phyloP scores from a whole-genome alignment of 345 rosid genomes.

The Boechera stricta region DNA sequence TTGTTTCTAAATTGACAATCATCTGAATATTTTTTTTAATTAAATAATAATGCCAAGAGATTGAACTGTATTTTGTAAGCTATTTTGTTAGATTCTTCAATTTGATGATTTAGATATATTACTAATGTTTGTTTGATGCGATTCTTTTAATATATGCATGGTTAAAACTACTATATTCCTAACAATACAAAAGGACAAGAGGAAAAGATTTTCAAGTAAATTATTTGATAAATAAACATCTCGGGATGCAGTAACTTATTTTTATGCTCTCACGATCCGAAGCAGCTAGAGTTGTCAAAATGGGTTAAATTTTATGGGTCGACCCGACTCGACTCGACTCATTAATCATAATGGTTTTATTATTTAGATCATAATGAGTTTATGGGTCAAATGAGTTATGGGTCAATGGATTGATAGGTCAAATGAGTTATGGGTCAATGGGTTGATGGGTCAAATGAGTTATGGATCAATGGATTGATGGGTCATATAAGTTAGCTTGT shows the following conservation, averaged over 20 bases:
- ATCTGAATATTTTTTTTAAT: neutral
- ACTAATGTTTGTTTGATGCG: constrained; percentile 6
- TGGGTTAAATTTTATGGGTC: too few relatives aligned
- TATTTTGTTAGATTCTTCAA: constrained; percentile 35
- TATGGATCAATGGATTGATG: too few relatives aligned
- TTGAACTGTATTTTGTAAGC: constrained; percentile 27
- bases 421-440: too few relatives aligned
- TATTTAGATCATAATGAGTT: too few relatives aligned
- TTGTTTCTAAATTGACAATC: neutral
- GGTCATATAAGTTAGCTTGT: too few relatives aligned
- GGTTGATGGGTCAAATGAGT: too few relatives aligned
- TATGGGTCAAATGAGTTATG: too few relatives aligned
- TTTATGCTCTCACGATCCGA: constrained; percentile 38
- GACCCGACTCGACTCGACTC: too few relatives aligned
- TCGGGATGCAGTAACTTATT: neutral
- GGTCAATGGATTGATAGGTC: too few relatives aligned
- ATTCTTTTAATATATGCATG: constrained; percentile 23
- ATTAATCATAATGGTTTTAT: too few relatives aligned
- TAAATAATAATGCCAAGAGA: neutral
- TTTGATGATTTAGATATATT: neutral
- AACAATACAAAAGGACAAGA: constrained; percentile 4
- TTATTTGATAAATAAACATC: constrained; percentile 11
- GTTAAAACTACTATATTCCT: constrained; percentile 24
- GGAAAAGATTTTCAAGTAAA: neutral
- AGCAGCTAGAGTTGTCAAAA: neutral